phyloP scores from a whole-genome alignment of 768 basidiomycete genomes.

The Lactarius trivialis region DNA sequence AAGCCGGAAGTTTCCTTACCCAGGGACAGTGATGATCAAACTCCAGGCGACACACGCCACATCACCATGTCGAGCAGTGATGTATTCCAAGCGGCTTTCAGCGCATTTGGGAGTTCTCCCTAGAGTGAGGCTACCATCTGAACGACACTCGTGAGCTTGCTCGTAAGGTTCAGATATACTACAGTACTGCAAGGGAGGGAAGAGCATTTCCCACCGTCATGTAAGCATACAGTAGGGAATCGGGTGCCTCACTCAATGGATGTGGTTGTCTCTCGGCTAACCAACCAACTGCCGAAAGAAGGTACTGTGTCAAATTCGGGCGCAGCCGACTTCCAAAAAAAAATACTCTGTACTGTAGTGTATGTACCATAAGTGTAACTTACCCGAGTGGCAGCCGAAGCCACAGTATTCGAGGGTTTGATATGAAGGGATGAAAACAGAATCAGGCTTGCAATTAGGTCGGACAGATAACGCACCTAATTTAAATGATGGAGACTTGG shows the following conservation, averaged over 20 bases:
- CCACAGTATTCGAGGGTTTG: not conserved
- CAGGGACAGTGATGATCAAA: conserved; percentile 27
- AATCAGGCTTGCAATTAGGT: too few relatives aligned
- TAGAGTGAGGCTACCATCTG: conserved; percentile 19
- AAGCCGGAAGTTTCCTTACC: conserved; percentile 5
- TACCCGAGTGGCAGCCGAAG: too few relatives aligned
- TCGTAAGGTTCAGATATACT: conserved; percentile 22
- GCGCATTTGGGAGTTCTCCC: conserved; percentile 18
- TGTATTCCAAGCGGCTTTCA: conserved; percentile 25
- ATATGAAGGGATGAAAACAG: not conserved
- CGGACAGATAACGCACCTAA: conserved; percentile 8
- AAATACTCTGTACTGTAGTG: too few relatives aligned
- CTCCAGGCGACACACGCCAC: conserved; percentile 24
- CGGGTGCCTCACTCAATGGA: not conserved
- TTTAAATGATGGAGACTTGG: conserved; percentile 18
- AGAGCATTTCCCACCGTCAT: conserved; percentile 5
- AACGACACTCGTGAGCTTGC: too few relatives aligned
- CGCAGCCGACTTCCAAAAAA: conserved; percentile 21
- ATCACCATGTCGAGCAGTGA: conserved; percentile 24
- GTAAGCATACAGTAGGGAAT: not conserved
- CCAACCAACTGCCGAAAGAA: conserved; percentile 17
- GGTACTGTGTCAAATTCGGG: not conserved
- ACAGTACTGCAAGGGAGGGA: conserved; percentile 12
- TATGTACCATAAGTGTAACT: too few relatives aligned
- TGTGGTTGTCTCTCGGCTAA: conserved; percentile 4